Base-by-base conservation (phyloP, 73 alveolate species). In the Blepharisma japonicum region DNA sequence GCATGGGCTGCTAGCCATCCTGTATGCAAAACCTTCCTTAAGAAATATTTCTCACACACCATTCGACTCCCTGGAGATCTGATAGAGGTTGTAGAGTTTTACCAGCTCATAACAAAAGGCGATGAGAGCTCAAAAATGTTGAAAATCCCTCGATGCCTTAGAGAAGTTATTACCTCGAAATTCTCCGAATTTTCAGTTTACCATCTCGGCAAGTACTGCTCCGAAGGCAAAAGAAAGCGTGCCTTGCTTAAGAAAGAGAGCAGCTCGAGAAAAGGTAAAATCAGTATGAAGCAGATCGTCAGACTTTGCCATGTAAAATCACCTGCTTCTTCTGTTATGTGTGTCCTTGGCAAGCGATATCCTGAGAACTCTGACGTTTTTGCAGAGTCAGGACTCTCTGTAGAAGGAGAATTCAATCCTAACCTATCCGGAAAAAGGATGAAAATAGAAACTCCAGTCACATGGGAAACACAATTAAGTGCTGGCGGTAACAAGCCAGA, bases 381-480 rank as follows among this genome's bases (percentile, higher is more conserved):
- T 68, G 56, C 50, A 6, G 45, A 49, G 32, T 21, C 77, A n/a
- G 55, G 77, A 11, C 21, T 66, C 67, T 55, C 45, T 18, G 82
- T 55, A n/a, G 77, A 76, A 3, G 68, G 77, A 50, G 77, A 84
- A 14, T 53, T 53, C 23, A 53, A 53, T 53, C 74, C 82, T 23
- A 55, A 80, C 25, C 45, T 27, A 78, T 48, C 79, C 11, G 83
- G 89, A n/a, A 80, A 84, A 56, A 56, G 89, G 55, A 78, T 84
- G 91, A 84, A 84, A 68, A 18, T 84, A 45, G 80, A 77, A 11
- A 71, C 45, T n/a, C 68, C 87, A 20, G 23, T 49, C 18, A 84
- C 91, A 51, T 84, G 87, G 88, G 88, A 84, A 18, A 81, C 77
- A 18, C 77, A 67, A 42, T 68, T 84, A 18, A 84, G 91, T 55